Evolutionary conservation across 1,139 yeast species (phyloP).

Genomic region (Lodderomyces parapsilosis): DNA sequence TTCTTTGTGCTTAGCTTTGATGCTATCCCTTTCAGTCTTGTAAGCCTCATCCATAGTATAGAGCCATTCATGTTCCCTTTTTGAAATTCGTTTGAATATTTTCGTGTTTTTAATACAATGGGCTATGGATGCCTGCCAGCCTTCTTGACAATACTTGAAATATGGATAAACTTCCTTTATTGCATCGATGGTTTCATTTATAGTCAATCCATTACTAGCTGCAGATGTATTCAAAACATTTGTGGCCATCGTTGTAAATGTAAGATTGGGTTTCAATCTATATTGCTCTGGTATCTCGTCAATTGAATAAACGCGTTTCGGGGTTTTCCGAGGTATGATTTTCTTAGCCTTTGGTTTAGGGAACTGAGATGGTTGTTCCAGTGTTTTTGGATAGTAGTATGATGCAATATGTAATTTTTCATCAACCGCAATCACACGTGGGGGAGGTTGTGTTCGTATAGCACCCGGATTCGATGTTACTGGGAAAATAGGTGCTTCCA

Average conservation of each 20-base stretch:
- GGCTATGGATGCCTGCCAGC: slow-evolving; percentile 94
- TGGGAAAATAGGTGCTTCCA: slow-evolving; percentile 34
- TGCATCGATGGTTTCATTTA: slow-evolving; percentile 82
- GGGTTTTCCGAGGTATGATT: slow-evolving; percentile 34
- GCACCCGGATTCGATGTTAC: slow-evolving; percentile 21
- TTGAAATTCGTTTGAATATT: slow-evolving; percentile 70
- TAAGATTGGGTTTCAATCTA: slow-evolving; percentile 76
- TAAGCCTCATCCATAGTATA: slow-evolving; percentile 90
- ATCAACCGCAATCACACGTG: slow-evolving; percentile 27
- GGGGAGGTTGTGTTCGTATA: slow-evolving; percentile 18
- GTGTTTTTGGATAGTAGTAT: slow-evolving; percentile 34
- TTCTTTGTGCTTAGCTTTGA: slow-evolving; percentile 67
- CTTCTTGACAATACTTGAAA: slow-evolving; percentile 90
- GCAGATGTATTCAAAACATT: slow-evolving; percentile 70
- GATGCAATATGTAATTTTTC: slow-evolving; percentile 23
- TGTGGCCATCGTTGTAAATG: slow-evolving; percentile 78
- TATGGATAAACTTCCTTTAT: slow-evolving; percentile 88
- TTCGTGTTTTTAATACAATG: slow-evolving; percentile 86
- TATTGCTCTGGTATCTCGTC: slow-evolving; percentile 88
- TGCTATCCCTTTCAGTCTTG: slow-evolving; percentile 76
- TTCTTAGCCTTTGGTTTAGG: slow-evolving; percentile 48
- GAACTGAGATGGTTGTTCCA: slow-evolving; percentile 32
- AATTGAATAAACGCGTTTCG: slow-evolving; percentile 59
- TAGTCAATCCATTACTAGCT: slow-evolving; percentile 60
- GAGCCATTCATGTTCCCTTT: slow-evolving; percentile 73